Base-by-base conservation (phyloP, 345 rosid species). In the Noccaea bulbosa region DNA sequence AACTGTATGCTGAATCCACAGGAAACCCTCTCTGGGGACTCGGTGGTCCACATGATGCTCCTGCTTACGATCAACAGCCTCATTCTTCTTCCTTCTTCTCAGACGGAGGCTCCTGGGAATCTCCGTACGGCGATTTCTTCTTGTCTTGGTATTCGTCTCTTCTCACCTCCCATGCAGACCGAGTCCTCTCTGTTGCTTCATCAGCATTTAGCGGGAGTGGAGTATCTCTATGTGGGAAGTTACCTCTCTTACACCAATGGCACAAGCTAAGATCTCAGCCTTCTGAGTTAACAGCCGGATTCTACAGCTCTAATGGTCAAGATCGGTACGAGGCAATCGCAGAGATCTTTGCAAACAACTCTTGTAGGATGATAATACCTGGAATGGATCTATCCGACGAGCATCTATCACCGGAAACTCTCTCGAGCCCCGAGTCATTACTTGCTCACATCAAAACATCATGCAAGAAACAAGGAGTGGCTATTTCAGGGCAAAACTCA, bases 21-120 rank as follows among this genome's bases (percentile, higher is more conserved):
- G 94, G 94, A 53, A 85, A 84, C 67, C 91, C 98, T 40, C 75
- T 85, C 20, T 93, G 98, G 98, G 98, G 96, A 65, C 92, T 86
- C 0, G 81, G 85, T 7, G 98, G 98, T 67, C 98, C 98, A 4
- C 98, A 93, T 53, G 94, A 93, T 80, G 90, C 83, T 22, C 86
- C 98, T 15, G 64, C 72, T 55, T 85, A 91, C 6, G 54, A 86
- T 30, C 85, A 88, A 69, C 52, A 67, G 11, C 96, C 94, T 0
- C 67, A 49, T 61, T 77, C 79, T 0, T 81, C 67, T 73, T 41
- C 53, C 43, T 93, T 93, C 83, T 89, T 93, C 81, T 87, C 83
- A 47, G 96, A 91, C 3, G 85, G 84, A 0, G 98, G 97, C 9
- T 89, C 98, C 0, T 93, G 98, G 98, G 94, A 87, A 70, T 77